Conservation (phyloP, 2,329 filamentous ascomycete genomes). For the Dichotomopilus funicola region DNA sequence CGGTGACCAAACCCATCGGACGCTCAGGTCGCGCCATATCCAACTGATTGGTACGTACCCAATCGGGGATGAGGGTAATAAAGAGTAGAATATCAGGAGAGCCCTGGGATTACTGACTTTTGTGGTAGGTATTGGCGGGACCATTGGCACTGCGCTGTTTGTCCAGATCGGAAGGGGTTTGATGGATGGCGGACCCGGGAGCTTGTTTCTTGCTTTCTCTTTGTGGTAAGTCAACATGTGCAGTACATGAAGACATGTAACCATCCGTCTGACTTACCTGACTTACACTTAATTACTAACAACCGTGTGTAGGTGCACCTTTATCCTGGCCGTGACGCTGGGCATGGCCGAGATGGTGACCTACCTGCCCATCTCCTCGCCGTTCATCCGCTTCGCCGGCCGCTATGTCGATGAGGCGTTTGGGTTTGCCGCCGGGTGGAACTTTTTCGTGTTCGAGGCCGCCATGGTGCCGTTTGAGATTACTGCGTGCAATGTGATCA, state of each 20-base stretch:
- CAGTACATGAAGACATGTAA: background rate
- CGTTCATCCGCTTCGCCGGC: constrained; percentile 71
- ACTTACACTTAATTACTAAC: background rate
- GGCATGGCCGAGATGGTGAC: constrained; percentile 71
- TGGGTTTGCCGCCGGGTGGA: constrained; percentile 66
- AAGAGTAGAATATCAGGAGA: background rate
- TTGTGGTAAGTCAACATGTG: constrained; percentile 37
- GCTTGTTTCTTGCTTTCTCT: constrained; percentile 52
- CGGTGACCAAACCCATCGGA: constrained; percentile 43
- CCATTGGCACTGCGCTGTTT: constrained; percentile 56
- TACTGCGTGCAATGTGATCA: constrained; percentile 56
- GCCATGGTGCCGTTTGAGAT: constrained; percentile 62
- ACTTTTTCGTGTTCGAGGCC: constrained; percentile 67
- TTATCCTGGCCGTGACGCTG: constrained; percentile 54
- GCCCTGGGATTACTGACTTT: background rate
- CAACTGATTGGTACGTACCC: constrained; percentile 40
- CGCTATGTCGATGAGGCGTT: constrained; percentile 71
- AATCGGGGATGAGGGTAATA: background rate
- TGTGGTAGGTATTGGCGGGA: constrained; percentile 52
- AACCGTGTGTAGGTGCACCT: constrained; percentile 37
- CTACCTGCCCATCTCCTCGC: constrained; percentile 68
- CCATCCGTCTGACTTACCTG: background rate
- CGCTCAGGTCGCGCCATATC: constrained; percentile 50
- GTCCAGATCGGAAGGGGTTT: constrained; percentile 54
- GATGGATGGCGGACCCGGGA: constrained; percentile 52